These are phyloP conservation scores for Eimeria nieschulzi DNA, from an alignment of 169 alveolate species.

Conservation along the genomic window DNA sequence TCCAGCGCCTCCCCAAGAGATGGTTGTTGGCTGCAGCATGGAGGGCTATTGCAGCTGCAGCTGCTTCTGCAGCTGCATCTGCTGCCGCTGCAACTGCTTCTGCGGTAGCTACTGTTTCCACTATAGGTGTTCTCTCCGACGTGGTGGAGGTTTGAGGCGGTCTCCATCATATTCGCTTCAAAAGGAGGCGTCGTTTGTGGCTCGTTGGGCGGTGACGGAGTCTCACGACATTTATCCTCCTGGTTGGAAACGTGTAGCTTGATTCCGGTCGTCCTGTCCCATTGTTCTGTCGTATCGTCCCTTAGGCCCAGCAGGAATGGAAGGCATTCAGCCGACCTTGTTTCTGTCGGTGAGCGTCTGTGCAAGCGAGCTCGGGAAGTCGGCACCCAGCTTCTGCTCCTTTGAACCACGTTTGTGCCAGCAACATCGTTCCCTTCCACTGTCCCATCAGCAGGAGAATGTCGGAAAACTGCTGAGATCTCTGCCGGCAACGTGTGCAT, in stretches of 20 bases:
- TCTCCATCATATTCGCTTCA: not conserved
- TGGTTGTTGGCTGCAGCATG: no score
- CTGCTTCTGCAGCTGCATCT: not conserved
- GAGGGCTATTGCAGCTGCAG: not conserved
- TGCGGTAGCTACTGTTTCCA: not conserved
- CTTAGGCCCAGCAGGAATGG: not conserved
- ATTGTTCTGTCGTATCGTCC: no score
- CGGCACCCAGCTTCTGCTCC: no score
- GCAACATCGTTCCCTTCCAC: no score
- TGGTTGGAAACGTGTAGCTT: not conserved
- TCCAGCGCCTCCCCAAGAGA: no score
- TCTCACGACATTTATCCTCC: not conserved
- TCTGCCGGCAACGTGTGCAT: no score
- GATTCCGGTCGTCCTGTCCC: not conserved
- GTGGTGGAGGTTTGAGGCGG: not conserved
- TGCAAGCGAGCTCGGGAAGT: no score
- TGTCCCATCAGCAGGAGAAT: no score
- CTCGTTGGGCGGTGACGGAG: not conserved
- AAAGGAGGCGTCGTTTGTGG: not conserved
- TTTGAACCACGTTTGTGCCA: no score
- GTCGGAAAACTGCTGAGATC: no score
- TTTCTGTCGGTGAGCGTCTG: not conserved
- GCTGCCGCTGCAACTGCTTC: not conserved
- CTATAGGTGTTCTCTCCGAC: not conserved
- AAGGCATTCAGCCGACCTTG: not conserved